Evolutionary conservation across 352 stramenopile genomes (phyloP).

Genomic region (Globisporangium cystogenes): DNA sequence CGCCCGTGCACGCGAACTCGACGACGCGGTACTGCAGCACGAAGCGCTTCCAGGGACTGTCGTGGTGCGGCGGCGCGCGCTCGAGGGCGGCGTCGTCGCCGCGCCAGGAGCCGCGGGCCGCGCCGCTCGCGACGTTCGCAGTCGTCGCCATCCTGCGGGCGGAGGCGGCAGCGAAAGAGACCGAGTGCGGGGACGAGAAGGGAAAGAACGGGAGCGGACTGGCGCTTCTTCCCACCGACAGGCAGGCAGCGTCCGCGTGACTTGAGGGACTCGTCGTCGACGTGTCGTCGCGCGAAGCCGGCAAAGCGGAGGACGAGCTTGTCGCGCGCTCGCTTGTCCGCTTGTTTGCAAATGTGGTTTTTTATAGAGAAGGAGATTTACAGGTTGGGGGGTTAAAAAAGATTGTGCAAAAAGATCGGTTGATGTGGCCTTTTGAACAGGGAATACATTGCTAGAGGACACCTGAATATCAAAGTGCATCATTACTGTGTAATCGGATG

Average conservation of each 20-base stretch:
- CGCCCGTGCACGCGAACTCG: conserved; percentile 42
- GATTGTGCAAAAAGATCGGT: too few species aligned
- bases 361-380: not conserved
- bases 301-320: not conserved
- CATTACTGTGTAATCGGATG: too few species aligned
- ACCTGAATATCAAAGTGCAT: too few species aligned
- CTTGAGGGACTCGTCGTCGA: not conserved
- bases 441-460: too few species aligned
- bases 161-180: not conserved
- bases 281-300: not conserved
- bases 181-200: not conserved
- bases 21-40: conserved; percentile 37
- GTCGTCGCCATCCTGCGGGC: conserved; percentile 10
- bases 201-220: not conserved
- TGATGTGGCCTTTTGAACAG: too few species aligned
- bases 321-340: too few species aligned
- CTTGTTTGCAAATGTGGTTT: not conserved
- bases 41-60: conserved; percentile 15
- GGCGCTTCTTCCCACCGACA: too few species aligned
- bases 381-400: too few species aligned
- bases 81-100: conserved; percentile 4
- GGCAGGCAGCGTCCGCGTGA: too few species aligned
- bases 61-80: conserved; percentile 13
- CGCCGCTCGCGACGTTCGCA: not conserved
- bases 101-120: conserved; percentile 1